Evolutionary conservation across 352 stramenopile genomes (phyloP), one percentile per base, ranked within the genome.

Genomic region (Globisporangium nodosum): DNA sequence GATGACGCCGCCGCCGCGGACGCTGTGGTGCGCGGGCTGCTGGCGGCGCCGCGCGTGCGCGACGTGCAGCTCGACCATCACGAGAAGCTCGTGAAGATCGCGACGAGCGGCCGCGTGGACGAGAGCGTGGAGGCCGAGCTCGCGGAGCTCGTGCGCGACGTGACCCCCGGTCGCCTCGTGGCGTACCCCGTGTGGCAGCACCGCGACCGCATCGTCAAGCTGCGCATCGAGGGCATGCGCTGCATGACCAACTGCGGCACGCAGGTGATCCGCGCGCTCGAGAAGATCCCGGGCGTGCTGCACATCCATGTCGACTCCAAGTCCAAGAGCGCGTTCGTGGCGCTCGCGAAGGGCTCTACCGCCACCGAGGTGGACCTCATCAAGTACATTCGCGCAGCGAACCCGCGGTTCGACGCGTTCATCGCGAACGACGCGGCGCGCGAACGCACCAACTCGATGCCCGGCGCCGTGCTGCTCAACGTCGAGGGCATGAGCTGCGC

Each of bases 331-430:
- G 85, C 87, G 3, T 81, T 87, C 20, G 71, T 96, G 40, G 82
- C 81, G 35, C 59, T 94, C 21, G 83, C 76, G 3, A 91, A 90
- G 58, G 82, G 81, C 37, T 90, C 75, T 48, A 92, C 83, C 9
- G 87, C 79, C 8, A 92, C 85, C 3, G 85, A 89, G 49, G 84
- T 94, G 30, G 87, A 96, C 60, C 70, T 96, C 27, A 95, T 96
- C 71, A 85, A 91, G 66, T 78, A 80, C 45, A 86, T 96, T 11
- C 75, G 76, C 33, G 77, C 73, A 0, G 76, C 78, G 2, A 94
- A 92, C 66, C 73, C 81, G 46, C 68, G 81, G 13, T 96, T 94
- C 45, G 72, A 88, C 43, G 84, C 84, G 18, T 83, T 65, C 30
- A 85, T 93, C 42, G 72, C 71, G 24, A 85, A 88, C 53, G 77